Evolutionary conservation across 805 yeast genomes (phyloP), one percentile per base, ranked within the genome.

Genomic region (Kodamaea neixiangensis): DNA sequence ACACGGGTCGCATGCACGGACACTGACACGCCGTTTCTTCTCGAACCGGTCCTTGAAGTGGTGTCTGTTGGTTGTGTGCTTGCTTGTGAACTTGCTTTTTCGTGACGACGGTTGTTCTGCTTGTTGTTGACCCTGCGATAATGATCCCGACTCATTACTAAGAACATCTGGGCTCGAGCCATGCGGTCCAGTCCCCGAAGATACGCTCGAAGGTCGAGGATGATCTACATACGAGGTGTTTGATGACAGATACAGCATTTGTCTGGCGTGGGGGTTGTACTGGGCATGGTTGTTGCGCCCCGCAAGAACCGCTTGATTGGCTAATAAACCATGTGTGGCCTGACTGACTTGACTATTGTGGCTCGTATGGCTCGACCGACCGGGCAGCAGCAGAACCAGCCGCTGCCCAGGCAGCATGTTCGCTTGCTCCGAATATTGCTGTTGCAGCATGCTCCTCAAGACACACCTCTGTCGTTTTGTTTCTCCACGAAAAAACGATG

Each of bases 1-100:
- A 61, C 79, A 74, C 5, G 71, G 72, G 54, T 74, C 79, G 52
- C 79, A 74, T 3, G 79, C 78, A 39, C 76, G 54, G 18, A 68
- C 52, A 25, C 46, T 54, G 14, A 52, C 19, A 31, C 48, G 48
- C 33, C 54, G 51, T 37, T 50, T 49, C 38, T 53, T 52, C 38
- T 48, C 51, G 35, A 18, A 48, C 19, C 38, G 37, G 17, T 48
- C 51, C 19, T 48, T 48, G 22, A 48, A 48, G 37, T 48, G 51
- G 25, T 48, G 51, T 17, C 51, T 25, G 29, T 48, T 48, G 20
- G 51, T 48, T 6, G 51, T 44, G 40, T 48, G 51, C 31, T 48
- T 48, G 7, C 38, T 38, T 1, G 40, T 48, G 35, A 48, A 48
- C 46, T 47, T 44, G 25, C 44, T 14, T 19, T 37, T 37, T 14